phyloP scores from a whole-genome alignment of 768 basidiomycete species.

The Russula virescens region DNA sequence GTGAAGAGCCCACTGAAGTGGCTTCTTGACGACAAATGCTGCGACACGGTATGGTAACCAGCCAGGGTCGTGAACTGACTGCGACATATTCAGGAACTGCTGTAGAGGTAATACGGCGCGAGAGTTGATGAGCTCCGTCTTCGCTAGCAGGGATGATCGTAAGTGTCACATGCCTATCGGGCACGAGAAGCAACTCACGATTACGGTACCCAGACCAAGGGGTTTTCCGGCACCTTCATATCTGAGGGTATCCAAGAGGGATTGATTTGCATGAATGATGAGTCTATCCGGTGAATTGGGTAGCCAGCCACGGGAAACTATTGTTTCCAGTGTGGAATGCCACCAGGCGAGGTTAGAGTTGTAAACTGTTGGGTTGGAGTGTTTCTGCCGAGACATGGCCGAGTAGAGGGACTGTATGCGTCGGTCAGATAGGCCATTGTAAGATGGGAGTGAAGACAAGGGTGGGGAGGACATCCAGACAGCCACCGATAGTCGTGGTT shows the following conservation, averaged over 20 bases:
- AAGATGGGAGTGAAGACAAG: slow-evolving; percentile 39
- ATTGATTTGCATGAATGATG: slow-evolving; percentile 49
- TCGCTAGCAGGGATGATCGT: slow-evolving; percentile 43
- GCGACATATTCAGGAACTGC: slow-evolving; percentile 49
- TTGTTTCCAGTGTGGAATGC: slow-evolving; percentile 57
- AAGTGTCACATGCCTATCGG: background rate
- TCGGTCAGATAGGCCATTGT: slow-evolving; percentile 39
- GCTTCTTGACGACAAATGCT: slow-evolving; percentile 66
- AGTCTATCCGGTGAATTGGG: slow-evolving; percentile 42
- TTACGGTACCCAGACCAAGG: slow-evolving; percentile 59
- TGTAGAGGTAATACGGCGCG: slow-evolving; percentile 42
- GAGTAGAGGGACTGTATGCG: slow-evolving; percentile 82
- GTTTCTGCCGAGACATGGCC: slow-evolving; percentile 77
- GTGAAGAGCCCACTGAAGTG: slow-evolving; percentile 83
- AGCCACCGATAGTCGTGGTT: background rate
- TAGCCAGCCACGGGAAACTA: slow-evolving; percentile 57
- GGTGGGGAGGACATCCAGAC: background rate
- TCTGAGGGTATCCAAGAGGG: slow-evolving; percentile 53
- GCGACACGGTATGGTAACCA: slow-evolving; percentile 67
- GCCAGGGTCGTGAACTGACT: slow-evolving; percentile 62
- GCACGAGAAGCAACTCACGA: slow-evolving; percentile 51
- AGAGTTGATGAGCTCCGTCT: slow-evolving; percentile 57
- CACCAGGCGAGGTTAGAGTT: slow-evolving; percentile 85
- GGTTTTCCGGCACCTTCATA: slow-evolving; percentile 71
- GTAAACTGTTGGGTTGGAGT: slow-evolving; percentile 80